Conservation (phyloP, 805 yeast species). For the Metschnikowia continentalis region DNA sequence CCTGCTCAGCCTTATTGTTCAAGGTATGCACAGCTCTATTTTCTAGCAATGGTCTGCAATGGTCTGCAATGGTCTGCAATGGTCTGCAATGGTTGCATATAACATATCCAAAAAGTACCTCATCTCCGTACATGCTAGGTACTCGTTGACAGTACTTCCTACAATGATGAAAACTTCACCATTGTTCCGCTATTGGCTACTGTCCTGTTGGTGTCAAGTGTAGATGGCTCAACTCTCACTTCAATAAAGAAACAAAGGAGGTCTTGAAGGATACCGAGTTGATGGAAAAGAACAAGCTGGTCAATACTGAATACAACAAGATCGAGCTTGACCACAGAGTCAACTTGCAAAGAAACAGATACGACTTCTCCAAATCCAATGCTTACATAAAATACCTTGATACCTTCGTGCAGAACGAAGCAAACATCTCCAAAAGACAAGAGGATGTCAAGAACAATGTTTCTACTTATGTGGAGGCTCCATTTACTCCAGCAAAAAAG, state of each 20-base stretch:
- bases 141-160: too few species aligned
- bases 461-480: slow-evolving; percentile 67
- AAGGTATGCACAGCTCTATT: too few species aligned
- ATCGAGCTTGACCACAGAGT: slow-evolving; percentile 45
- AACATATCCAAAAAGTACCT: too few species aligned
- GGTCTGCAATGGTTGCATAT: too few species aligned
- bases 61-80: too few species aligned
- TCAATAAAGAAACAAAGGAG: slow-evolving; percentile 40
- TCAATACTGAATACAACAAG: slow-evolving; percentile 61
- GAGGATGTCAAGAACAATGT: slow-evolving; percentile 28
- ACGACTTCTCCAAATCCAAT: slow-evolving; percentile 55
- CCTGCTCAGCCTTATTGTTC: too few species aligned
- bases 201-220: slow-evolving; percentile 94
- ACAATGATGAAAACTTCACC: too few species aligned
- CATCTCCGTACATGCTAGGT: too few species aligned
- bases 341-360: slow-evolving; percentile 56
- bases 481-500: slow-evolving; percentile 78
- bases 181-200: slow-evolving; percentile 50
- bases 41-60: too few species aligned
- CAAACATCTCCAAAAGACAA: slow-evolving; percentile 28
- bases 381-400: slow-evolving; percentile 58
- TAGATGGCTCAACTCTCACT: slow-evolving; percentile 81
- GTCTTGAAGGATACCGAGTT: slow-evolving; percentile 43
- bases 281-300: slow-evolving; percentile 27
- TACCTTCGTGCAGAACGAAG: slow-evolving; percentile 45